Evolutionary conservation across 169 alveolate genomes (phyloP).

Genomic region (Cyclospora cayetanensis): DNA sequence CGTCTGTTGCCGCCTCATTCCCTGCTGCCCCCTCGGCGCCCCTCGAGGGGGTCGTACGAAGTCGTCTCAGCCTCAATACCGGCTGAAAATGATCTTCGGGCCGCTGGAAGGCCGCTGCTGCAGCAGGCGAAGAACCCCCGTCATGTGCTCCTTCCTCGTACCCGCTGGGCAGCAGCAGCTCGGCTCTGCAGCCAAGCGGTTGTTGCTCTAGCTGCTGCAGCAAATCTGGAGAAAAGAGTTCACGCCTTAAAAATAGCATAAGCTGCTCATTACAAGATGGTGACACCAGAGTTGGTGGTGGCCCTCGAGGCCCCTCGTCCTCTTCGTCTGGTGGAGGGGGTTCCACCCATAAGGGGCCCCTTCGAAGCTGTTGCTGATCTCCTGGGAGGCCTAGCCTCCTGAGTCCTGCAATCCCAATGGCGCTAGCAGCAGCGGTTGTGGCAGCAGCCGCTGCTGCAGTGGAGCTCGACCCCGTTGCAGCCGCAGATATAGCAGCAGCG

Average conservation of each 20-base stretch:
- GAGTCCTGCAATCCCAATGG: constrained; percentile 35
- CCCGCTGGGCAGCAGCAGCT: constrained; percentile 38
- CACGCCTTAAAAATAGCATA: constrained; percentile 40
- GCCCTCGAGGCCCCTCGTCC: constrained; percentile 14
- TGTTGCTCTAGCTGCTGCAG: constrained; percentile 47
- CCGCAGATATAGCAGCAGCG: constrained; percentile 31
- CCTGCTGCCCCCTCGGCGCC: neutral
- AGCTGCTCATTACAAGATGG: constrained; percentile 1
- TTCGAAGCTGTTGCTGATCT: constrained; percentile 32
- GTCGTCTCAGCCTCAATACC: neutral
- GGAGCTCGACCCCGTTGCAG: neutral
- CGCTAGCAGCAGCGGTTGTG: neutral
- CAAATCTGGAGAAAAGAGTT: neutral
- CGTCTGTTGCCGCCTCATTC: constrained; percentile 22
- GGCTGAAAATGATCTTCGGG: neutral
- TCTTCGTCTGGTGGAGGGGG: constrained; percentile 7
- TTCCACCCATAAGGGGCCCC: constrained; percentile 43
- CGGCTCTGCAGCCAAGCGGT: constrained; percentile 25
- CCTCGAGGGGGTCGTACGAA: neutral
- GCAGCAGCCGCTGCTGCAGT: constrained; percentile 3
- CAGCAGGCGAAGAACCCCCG: neutral
- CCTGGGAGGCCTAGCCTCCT: constrained; percentile 49
- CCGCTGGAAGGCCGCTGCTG: constrained; percentile 5
- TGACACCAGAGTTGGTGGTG: constrained; percentile 7
- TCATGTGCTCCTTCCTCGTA: neutral